Conservation (phyloP, 768 basidiomycete genomes). For the Dendrothele bispora region DNA sequence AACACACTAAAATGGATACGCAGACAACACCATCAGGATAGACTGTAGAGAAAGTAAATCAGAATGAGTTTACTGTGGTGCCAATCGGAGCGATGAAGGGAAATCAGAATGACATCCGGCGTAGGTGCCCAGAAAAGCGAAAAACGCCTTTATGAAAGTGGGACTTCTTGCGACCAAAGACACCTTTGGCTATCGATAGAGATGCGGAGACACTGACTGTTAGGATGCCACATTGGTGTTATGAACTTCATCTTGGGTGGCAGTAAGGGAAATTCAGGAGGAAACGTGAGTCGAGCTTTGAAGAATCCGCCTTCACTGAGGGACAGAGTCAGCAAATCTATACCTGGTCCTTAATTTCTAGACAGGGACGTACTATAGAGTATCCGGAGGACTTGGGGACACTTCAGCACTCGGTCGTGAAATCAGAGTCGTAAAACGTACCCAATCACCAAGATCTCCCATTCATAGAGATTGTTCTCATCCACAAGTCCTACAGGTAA, state of each 20-base stretch:
- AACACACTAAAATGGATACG: conserved; percentile 86
- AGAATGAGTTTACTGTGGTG: conserved; percentile 8
- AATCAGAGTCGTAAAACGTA: conserved; percentile 33
- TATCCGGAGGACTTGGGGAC: conserved; percentile 76
- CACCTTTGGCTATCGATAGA: too few relatives aligned
- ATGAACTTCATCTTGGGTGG: conserved; percentile 97
- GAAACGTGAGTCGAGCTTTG: conserved; percentile 88
- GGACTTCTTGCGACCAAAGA: too few relatives aligned
- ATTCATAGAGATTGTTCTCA: conserved; percentile 92
- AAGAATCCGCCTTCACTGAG: conserved; percentile 93
- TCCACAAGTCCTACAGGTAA: conserved; percentile 80
- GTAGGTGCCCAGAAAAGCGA: too few relatives aligned
- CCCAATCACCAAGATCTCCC: conserved; percentile 97
- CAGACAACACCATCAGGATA: conserved; percentile 93
- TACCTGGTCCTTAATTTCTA: not conserved
- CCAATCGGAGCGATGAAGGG: not conserved
- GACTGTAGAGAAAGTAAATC: conserved; percentile 49
- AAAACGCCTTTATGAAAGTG: too few relatives aligned
- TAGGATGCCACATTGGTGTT: conserved; percentile 97
- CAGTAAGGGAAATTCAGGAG: conserved; percentile 83
- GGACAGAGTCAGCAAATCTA: conserved; percentile 13
- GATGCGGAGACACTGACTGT: conserved; percentile 58
- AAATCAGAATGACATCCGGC: too few relatives aligned
- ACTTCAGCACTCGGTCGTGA: conserved; percentile 17
- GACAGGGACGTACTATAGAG: conserved; percentile 72